Conservation (phyloP, 2,329 filamentous ascomycete genomes). For the Fusarium brevicatenulatum region DNA sequence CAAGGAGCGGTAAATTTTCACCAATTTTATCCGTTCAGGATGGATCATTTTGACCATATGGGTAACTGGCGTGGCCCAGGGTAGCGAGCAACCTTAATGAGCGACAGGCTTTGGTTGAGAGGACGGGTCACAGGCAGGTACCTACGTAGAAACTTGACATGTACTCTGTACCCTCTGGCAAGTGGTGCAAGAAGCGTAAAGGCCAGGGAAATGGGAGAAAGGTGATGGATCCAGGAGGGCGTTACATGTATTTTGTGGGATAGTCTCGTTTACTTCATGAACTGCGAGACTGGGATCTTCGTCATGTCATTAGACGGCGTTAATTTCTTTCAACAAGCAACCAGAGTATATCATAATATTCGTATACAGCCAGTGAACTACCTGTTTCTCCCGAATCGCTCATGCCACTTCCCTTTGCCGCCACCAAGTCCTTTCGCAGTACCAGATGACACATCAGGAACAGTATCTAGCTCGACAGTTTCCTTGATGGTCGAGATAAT, state of each 20-base stretch:
- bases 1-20: neutral
- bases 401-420: constrained; percentile 67
- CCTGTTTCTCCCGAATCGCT: constrained; percentile 63
- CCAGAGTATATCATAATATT: neutral
- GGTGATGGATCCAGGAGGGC: neutral
- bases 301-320: neutral
- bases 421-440: constrained; percentile 42
- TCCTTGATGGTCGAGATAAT: constrained; percentile 68
- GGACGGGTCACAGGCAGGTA: neutral
- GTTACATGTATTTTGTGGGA: neutral
- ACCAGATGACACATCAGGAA: constrained; percentile 48
- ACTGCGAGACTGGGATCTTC: neutral
- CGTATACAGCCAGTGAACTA: constrained; percentile 36
- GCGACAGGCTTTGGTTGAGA: too few species aligned
- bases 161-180: neutral
- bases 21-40: neutral
- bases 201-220: neutral
- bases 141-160: neutral
- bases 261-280: neutral
- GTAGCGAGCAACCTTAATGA: neutral
- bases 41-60: neutral
- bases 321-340: neutral
- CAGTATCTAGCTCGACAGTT: constrained; percentile 67
- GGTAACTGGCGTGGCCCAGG: neutral
- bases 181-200: neutral